Evolutionary conservation across 106 monocot genomes (phyloP).

Genomic region (Vanilla planifolia): DNA sequence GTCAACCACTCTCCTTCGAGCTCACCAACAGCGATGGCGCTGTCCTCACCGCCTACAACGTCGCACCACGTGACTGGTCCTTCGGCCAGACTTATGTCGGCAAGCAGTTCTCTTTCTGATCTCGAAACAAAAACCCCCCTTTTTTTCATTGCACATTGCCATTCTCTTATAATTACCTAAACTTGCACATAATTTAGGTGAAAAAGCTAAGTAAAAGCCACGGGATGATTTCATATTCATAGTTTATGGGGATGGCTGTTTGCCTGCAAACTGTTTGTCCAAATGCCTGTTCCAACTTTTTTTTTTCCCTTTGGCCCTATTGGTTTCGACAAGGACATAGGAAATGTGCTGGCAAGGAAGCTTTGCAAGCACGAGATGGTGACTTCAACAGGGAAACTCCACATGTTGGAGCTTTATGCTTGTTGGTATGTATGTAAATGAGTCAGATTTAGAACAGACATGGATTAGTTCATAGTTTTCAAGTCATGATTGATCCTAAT

Average conservation of each 20-base stretch:
- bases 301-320: too few species aligned
- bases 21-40: slow-evolving; percentile 65
- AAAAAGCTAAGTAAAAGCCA: background rate
- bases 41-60: slow-evolving; percentile 60
- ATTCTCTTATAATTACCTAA: background rate
- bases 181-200: background rate
- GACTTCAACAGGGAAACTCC: background rate
- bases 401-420: background rate
- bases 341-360: background rate
- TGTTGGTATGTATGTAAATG: background rate
- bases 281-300: slow-evolving; percentile 1
- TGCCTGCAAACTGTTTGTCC: background rate
- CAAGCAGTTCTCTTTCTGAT: slow-evolving; percentile 74
- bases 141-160: slow-evolving; percentile 1
- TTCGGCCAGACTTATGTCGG: slow-evolving; percentile 68
- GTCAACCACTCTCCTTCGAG: slow-evolving; percentile 87
- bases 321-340: background rate
- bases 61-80: slow-evolving; percentile 72
- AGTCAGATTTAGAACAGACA: too few species aligned
- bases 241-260: background rate
- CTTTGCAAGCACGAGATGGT: background rate
- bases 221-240: background rate
- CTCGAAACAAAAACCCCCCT: background rate
- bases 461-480: too few species aligned
- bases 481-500: too few species aligned